These are phyloP conservation scores for Dissophora ornata DNA, from an alignment of 192 early-diverging fungal species.

Conservation along the genomic window DNA sequence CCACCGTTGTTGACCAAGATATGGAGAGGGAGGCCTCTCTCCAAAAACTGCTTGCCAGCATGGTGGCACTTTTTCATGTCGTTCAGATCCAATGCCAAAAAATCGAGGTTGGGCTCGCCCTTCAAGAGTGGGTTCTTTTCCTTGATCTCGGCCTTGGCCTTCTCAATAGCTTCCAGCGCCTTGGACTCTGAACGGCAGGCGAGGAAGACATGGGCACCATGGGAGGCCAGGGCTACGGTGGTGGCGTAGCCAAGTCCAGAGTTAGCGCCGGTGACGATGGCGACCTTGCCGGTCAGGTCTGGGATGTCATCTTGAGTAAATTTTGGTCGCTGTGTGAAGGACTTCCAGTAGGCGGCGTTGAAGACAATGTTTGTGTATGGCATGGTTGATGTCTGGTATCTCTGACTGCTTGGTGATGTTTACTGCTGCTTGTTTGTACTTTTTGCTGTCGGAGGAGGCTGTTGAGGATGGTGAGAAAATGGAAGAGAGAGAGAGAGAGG, in stretches of 20 bases:
- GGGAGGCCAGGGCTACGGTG: conserved; percentile 32
- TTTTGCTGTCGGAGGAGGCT: too few relatives aligned
- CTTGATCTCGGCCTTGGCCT: conserved; percentile 17
- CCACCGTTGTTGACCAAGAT: conserved; percentile 58
- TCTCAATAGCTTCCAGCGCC: conserved; percentile 30
- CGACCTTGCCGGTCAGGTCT: conserved; percentile 57
- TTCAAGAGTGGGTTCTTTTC: conserved; percentile 5
- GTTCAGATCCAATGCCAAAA: conserved; percentile 48
- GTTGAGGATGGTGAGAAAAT: background rate
- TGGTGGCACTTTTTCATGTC: conserved; percentile 39
- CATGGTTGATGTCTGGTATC: conserved; percentile 5
- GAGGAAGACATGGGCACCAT: conserved; percentile 38
- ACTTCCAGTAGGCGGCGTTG: conserved; percentile 44
- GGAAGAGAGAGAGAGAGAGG: background rate
- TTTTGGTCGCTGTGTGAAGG: conserved; percentile 20
- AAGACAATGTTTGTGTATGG: conserved; percentile 44
- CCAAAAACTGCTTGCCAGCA: conserved; percentile 52
- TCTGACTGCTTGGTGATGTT: too few relatives aligned
- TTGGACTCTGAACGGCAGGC: conserved; percentile 25
- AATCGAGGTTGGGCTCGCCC: conserved; percentile 36
- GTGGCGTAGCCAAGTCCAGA: conserved; percentile 53
- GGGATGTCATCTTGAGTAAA: conserved; percentile 51
- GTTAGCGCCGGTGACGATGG: conserved; percentile 63
- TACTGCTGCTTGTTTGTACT: too few relatives aligned
- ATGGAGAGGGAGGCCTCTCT: conserved; percentile 56